Conservation (phyloP, 768 basidiomycete genomes). For the Polyporus arcularius region DNA sequence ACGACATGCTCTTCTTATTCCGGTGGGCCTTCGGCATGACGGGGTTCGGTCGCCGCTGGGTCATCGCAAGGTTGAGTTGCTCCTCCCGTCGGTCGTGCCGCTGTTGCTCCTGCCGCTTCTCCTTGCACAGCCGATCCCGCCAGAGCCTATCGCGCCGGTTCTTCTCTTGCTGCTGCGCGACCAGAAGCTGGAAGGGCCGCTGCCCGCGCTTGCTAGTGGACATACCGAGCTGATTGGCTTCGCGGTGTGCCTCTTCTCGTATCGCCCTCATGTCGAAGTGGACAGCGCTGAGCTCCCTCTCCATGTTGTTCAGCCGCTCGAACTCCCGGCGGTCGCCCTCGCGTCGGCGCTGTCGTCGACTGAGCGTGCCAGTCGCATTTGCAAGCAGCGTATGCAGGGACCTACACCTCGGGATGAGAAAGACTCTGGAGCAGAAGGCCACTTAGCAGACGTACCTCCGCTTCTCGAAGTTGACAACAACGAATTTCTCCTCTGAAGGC, state of each 20-base stretch:
- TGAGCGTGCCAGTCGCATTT: constrained; percentile 50
- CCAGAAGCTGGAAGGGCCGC: constrained; percentile 67
- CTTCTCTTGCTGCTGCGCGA: constrained; percentile 76
- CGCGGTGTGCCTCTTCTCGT: constrained; percentile 73
- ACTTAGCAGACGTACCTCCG: constrained; percentile 53
- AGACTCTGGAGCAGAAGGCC: neutral
- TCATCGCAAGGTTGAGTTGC: constrained; percentile 73
- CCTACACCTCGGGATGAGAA: constrained; percentile 35
- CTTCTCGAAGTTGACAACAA: constrained; percentile 80
- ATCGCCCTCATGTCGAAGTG: constrained; percentile 74
- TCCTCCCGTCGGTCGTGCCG: constrained; percentile 76
- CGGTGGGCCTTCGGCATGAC: constrained; percentile 70
- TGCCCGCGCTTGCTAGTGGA: constrained; percentile 51
- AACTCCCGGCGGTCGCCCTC: constrained; percentile 68
- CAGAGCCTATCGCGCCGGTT: constrained; percentile 73
- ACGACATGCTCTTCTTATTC: constrained; percentile 86
- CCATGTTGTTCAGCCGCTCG: constrained; percentile 75
- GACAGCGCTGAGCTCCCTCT: constrained; percentile 60
- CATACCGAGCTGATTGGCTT: constrained; percentile 50
- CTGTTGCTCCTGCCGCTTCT: constrained; percentile 75
- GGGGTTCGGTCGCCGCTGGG: constrained; percentile 49
- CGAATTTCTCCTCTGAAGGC: constrained; percentile 50
- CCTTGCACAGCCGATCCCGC: constrained; percentile 68
- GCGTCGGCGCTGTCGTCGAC: constrained; percentile 45
- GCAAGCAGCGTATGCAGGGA: constrained; percentile 67